These are phyloP conservation scores for Didymella arachidicola DNA, from an alignment of 2,329 filamentous ascomycete species.

Conservation along the genomic window DNA sequence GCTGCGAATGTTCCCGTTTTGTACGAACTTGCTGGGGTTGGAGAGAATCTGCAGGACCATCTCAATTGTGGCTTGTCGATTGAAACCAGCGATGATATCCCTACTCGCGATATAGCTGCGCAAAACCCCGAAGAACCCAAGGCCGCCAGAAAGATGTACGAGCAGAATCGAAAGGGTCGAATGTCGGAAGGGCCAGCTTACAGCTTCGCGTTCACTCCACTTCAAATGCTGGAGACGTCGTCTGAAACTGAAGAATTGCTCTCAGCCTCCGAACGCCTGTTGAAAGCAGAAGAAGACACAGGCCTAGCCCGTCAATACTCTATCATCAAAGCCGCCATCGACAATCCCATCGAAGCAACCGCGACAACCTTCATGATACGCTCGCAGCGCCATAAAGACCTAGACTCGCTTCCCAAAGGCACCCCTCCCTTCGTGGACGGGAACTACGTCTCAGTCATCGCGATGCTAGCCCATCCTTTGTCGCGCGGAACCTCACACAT, in stretches of 20 bases:
- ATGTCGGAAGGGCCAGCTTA: conserved; percentile 29
- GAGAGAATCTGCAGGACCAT: conserved; percentile 69
- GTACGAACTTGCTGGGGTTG: conserved; percentile 66
- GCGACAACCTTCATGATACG: conserved; percentile 29
- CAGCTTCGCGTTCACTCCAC: conserved; percentile 32
- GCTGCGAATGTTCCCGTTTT: conserved; percentile 60
- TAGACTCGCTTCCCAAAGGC: conserved; percentile 15
- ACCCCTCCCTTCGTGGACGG: conserved; percentile 24
- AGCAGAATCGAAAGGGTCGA: conserved; percentile 25
- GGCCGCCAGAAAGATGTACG: conserved; percentile 25
- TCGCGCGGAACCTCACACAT: conserved; percentile 55
- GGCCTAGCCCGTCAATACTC: conserved; percentile 23
- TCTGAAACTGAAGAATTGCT: conserved; percentile 22
- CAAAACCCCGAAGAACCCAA: conserved; percentile 20
- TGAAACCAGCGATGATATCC: conserved; percentile 22
- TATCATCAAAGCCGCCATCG: conserved; percentile 24
- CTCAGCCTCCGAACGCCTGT: background rate
- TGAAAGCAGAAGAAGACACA: conserved; percentile 11
- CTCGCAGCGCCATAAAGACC: conserved; percentile 22
- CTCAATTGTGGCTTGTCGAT: conserved; percentile 26
- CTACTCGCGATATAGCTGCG: conserved; percentile 22
- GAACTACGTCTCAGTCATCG: conserved; percentile 28
- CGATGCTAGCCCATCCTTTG: conserved; percentile 45
- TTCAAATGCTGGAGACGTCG: conserved; percentile 27
- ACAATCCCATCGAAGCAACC: conserved; percentile 29